Evolutionary conservation across 2,329 filamentous ascomycete species (phyloP), one percentile per base, ranked within the genome.

Genomic region (Aspergillus novofumigatus): DNA sequence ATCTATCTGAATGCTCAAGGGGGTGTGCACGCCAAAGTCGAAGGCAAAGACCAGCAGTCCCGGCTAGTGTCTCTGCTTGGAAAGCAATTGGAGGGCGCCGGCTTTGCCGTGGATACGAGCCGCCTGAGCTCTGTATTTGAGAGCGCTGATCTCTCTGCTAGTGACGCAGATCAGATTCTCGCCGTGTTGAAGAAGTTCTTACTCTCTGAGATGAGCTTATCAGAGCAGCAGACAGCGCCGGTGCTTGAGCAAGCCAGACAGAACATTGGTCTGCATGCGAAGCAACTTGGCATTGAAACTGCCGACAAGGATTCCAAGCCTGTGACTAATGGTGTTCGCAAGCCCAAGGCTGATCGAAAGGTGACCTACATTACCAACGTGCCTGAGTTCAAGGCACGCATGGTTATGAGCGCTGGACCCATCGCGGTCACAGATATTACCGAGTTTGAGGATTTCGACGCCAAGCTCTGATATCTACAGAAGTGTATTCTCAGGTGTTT

Each of bases 401-500:
- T 97, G 66, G 78, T 83, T 58, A 83, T 91, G 28, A 94, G 87
- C 61, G 81, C 83, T 23, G 93, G 90, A 0, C 85, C 92, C 1
- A 81, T 81, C 59, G 84, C 92, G 0, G 84, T 90, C 29, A 87
- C 83, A 68, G 88, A 94, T 63, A 74, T 97, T 55, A 88, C 82
- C 60, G 89, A 92, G 68, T 97, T 93, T 73, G 90, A 96, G 71
- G 93, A 97, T 58, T 80, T 87, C 58, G 91, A 90, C 61, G 78
- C 90, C 14, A 97, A 97, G 78, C 81, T 97, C 56, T 93, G 72
- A 81, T 49, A 3, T 10, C 28, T 45, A 35, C 20, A 25, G 21
- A 14, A 23, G 9, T 4, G 26, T 23, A 47, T 23, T 4, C 21
- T 10, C 20, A 26, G 10, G 5, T 47, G 21, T 45, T 45, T 23